Evolutionary conservation across 192 early-diverging fungal genomes (phyloP).

Genomic region (Coemansia sp.): DNA sequence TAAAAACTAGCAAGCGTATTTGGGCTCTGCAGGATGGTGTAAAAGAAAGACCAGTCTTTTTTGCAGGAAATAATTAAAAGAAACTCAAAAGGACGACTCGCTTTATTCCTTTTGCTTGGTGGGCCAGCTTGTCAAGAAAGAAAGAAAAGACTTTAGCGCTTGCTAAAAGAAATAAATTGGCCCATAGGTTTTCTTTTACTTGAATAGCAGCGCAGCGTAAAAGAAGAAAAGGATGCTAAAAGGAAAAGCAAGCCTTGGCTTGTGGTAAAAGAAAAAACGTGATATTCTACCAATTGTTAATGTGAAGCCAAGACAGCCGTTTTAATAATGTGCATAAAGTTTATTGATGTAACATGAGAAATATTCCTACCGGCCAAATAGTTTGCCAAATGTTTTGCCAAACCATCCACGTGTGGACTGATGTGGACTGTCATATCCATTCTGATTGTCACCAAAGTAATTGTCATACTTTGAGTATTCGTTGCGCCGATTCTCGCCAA

Average conservation of each 20-base stretch:
- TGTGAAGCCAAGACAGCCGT: no score
- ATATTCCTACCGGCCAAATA: not conserved
- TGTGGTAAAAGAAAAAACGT: not conserved
- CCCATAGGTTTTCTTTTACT: not conserved
- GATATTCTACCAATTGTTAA: no score
- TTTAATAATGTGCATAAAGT: not conserved
- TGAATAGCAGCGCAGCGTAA: not conserved
- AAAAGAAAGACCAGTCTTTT: slow-evolving; percentile 3
- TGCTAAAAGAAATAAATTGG: slow-evolving; percentile 8
- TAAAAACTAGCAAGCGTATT: not conserved
- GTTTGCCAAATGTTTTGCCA: slow-evolving; percentile 4
- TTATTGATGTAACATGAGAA: not conserved
- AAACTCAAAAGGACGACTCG: slow-evolving; percentile 2
- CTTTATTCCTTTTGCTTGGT: no score
- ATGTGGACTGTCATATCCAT: not conserved
- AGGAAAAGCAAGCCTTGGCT: slow-evolving; percentile 1
- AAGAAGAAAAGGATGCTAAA: no score
- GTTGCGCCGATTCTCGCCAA: slow-evolving; percentile 3
- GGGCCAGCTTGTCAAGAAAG: not conserved
- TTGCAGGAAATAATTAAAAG: not conserved
- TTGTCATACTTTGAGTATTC: slow-evolving; percentile 1
- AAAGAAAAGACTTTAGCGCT: slow-evolving; percentile 1
- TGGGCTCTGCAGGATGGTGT: not conserved
- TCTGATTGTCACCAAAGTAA: not conserved
- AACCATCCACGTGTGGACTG: slow-evolving; percentile 9